A percentile compares a stretch with the other conserved stretches of the same genome.
Evolutionary conservation across 345 rosid genomes (phyloP).

Genomic region (Aegle marmelos): DNA sequence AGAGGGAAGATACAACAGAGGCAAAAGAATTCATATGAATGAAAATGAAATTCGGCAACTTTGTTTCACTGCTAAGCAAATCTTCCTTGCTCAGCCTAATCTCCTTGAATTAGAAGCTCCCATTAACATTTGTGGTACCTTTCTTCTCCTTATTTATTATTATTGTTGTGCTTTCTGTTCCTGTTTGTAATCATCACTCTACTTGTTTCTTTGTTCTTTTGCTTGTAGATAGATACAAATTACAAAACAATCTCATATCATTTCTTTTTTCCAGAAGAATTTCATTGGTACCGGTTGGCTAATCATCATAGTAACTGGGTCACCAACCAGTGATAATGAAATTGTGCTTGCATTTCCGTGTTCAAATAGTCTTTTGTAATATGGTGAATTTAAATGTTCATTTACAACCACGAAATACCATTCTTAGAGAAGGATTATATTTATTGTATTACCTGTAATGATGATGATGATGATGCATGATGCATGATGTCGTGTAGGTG

Average conservation of each 20-base stretch:
- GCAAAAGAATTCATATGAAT: conserved; percentile 29
- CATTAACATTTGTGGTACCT: conserved; percentile 46
- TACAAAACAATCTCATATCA: no score
- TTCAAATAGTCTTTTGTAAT: not conserved
- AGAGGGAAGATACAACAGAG: conserved; percentile 31
- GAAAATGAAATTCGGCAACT: conserved; percentile 45
- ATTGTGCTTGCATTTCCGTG: not conserved
- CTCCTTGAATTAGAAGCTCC: conserved; percentile 49
- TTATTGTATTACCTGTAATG: no score
- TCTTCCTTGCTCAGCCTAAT: conserved; percentile 45
- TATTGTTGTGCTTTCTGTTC: not conserved
- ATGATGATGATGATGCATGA: not conserved
- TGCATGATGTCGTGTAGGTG: conserved; percentile 26
- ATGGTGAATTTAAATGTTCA: not conserved
- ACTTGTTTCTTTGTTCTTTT: no score
- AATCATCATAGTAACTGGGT: no score
- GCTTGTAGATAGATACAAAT: no score
- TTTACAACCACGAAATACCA: not conserved
- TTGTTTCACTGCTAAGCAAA: conserved; percentile 35
- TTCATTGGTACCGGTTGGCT: no score
- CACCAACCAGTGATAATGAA: no score
- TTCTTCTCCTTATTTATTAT: not conserved
- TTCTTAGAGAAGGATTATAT: not conserved
- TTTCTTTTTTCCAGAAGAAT: no score
- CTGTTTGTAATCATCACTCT: not conserved